Conservation (phyloP, 768 basidiomycete genomes). For the Mycena sanguinolenta region DNA sequence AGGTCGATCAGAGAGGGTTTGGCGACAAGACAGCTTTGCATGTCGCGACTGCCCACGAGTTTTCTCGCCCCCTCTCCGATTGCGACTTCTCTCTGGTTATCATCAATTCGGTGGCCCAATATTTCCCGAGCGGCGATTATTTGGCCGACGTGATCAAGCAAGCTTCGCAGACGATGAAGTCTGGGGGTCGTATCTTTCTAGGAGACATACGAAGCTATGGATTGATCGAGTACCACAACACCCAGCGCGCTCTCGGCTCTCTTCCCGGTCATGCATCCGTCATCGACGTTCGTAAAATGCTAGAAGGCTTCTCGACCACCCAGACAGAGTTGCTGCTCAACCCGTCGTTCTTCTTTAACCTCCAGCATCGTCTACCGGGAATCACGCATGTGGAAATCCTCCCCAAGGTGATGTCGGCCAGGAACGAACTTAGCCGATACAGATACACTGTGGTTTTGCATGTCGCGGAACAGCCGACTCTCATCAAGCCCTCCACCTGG, state of each 20-base stretch:
- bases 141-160: slow-evolving; percentile 11
- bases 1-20: slow-evolving; percentile 11
- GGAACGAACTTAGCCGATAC: slow-evolving; percentile 12
- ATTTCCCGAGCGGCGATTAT: slow-evolving; percentile 12
- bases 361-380: slow-evolving; percentile 4
- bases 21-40: slow-evolving; percentile 5
- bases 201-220: slow-evolving; percentile 11
- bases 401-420: slow-evolving; percentile 9
- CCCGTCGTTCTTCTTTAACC: slow-evolving; percentile 7
- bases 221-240: slow-evolving; percentile 10
- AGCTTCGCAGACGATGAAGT: slow-evolving; percentile 9
- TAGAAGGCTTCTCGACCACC: slow-evolving; percentile 10
- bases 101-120: slow-evolving; percentile 9
- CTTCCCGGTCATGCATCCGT: slow-evolving; percentile 6
- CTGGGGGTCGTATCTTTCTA: slow-evolving; percentile 6
- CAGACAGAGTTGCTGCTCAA: slow-evolving; percentile 9
- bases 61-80: slow-evolving; percentile 11
- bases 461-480: slow-evolving; percentile 7
- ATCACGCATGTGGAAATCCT: slow-evolving; percentile 9
- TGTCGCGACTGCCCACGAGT: slow-evolving; percentile 7
- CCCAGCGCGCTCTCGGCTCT: slow-evolving; percentile 11
- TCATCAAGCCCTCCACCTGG: slow-evolving; percentile 10
- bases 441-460: slow-evolving; percentile 10
- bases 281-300: slow-evolving; percentile 11
- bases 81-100: slow-evolving; percentile 4